Conservation (phyloP, 345 rosid genomes). For the Rhizophora mangle region DNA sequence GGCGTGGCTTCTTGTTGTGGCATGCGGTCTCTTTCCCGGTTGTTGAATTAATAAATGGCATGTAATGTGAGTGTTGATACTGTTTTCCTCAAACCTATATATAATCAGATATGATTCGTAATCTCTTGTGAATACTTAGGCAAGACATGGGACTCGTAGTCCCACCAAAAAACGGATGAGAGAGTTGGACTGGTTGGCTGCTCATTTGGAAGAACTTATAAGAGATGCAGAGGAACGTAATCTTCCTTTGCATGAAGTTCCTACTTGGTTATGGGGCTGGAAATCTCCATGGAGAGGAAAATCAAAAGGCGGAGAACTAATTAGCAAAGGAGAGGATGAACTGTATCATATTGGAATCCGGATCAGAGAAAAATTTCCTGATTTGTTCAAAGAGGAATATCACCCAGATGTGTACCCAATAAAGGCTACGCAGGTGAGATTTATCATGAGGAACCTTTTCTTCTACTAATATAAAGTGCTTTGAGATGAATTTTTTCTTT, state of each 20-base stretch:
- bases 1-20: neutral
- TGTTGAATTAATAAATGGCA: neutral
- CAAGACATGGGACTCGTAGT: constrained; percentile 95
- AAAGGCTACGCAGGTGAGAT: constrained; percentile 76
- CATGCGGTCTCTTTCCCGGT: neutral
- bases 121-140: constrained; percentile 35
- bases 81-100: neutral
- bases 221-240: constrained; percentile 55
- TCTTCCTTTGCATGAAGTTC: constrained; percentile 41
- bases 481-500: neutral
- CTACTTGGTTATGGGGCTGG: constrained; percentile 74
- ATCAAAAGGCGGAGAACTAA: constrained; percentile 77
- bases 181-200: constrained; percentile 66
- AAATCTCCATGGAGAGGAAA: constrained; percentile 84
- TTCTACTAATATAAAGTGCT: neutral
- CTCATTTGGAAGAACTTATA: constrained; percentile 51
- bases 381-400: constrained; percentile 66
- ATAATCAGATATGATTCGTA: neutral
- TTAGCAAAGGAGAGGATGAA: constrained; percentile 74
- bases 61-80: neutral
- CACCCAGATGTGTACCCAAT: constrained; percentile 82
- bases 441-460: neutral
- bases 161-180: constrained; percentile 83
- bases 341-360: constrained; percentile 71
- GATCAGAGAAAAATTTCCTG: constrained; percentile 65